Evolutionary conservation across 1,139 yeast species (phyloP).

Genomic region (Sugiyamaella japonica): DNA sequence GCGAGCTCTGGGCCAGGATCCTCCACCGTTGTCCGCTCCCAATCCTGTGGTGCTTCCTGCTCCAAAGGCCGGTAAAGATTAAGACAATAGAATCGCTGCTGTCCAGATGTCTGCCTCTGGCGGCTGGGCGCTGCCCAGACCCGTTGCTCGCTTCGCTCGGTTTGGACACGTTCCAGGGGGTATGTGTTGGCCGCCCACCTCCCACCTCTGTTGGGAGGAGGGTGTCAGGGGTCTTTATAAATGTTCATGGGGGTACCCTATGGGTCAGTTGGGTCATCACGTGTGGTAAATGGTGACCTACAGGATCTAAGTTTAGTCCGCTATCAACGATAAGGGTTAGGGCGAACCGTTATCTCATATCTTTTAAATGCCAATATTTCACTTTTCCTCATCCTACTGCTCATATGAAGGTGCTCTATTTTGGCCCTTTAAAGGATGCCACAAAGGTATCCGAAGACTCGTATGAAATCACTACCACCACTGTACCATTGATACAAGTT

Average conservation of each 20-base stretch:
- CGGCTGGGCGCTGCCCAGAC: not conserved
- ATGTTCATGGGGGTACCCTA: no score
- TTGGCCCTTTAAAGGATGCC: slow-evolving; percentile 28
- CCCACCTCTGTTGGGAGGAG: no score
- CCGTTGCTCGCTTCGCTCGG: not conserved
- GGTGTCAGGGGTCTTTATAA: no score
- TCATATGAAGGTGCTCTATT: slow-evolving; percentile 27
- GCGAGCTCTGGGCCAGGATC: slow-evolving; percentile 68
- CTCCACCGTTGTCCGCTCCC: slow-evolving; percentile 19
- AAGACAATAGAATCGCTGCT: not conserved
- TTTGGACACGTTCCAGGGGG: no score
- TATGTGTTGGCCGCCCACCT: no score
- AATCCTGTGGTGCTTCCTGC: slow-evolving; percentile 26
- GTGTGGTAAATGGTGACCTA: no score
- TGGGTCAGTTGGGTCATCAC: not conserved
- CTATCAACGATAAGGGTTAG: not conserved
- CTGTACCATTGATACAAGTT: not conserved
- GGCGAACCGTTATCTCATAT: not conserved
- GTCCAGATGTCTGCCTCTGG: not conserved
- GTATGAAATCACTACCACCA: not conserved
- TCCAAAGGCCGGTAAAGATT: slow-evolving; percentile 21
- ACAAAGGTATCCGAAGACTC: slow-evolving; percentile 12
- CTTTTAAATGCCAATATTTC: not conserved
- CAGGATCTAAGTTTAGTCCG: no score
- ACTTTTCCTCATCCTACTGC: not conserved